Evolutionary conservation across 768 basidiomycete genomes (phyloP), one percentile per base, ranked within the genome.

Genomic region (Paxillus involutus): DNA sequence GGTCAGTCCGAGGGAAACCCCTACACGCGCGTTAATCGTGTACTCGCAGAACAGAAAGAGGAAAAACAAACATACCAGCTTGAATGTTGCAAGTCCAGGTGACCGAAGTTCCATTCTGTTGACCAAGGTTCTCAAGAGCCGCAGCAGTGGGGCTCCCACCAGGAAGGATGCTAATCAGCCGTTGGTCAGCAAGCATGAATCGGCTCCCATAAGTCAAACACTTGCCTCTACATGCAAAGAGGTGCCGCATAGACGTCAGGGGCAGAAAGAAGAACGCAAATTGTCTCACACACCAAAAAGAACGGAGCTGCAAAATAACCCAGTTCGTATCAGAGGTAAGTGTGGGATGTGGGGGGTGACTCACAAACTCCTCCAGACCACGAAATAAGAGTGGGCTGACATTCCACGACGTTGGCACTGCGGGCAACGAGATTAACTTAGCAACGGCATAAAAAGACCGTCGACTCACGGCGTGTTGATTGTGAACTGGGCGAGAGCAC

Each of bases 401-500:
- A 91, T 53, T 79, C 73, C 33, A 79, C 76, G 17, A 73, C 77
- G 47, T 73, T 77, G 37, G 66, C 13, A 36, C 85, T 88, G 57
- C 57, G 26, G 39, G 40, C 12, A 43, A 43, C 24, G 44, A 19
- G 52, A 56, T 57, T 12, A 61, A 40, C 24, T 9, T 4, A 40
- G 12, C 17, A 36, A 47, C 46, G 33, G 3, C 37, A 35, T 26
- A 21, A 39, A 13, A 14, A 8, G 24, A 7, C 30, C 13, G 33
- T 33, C 35, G 17, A 78, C 88, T 64, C 59, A 90, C 89, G 89
- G 89, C 36, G 89, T 92, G 67, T 88, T 85, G 66, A 91, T 74
- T 1, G 60, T 71, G 59, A 84, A 63, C 63, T 83, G 82, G 16
- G 80, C 84, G 24, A 75, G 40, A 46, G 69, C 82, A 32, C 69